Percentiles rank a stretch among this genome's conserved stretches.
phyloP scores from a whole-genome alignment of 371 early-diverging fungal genomes.

The Rhizopus delemar region DNA sequence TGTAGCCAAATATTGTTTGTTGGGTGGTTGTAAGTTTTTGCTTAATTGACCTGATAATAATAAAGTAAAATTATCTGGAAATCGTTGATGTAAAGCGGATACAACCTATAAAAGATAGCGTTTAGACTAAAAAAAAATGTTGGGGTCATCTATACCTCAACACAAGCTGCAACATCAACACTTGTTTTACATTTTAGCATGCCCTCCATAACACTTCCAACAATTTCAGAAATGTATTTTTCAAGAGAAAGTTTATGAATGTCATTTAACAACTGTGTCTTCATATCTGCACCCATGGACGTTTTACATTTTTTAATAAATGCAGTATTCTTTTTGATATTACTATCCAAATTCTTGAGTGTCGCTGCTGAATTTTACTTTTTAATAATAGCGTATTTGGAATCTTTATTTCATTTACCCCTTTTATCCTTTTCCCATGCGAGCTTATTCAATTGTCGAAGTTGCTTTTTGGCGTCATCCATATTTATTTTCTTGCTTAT shows the following conservation, averaged over 20 bases:
- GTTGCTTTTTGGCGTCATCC: conserved; percentile 30
- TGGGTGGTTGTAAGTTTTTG: conserved; percentile 55
- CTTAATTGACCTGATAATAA: conserved; percentile 64
- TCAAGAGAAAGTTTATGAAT: conserved; percentile 86
- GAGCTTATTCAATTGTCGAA: conserved; percentile 31
- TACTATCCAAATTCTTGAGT: conserved; percentile 83
- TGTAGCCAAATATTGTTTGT: conserved; percentile 55
- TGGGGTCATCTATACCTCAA: conserved; percentile 59
- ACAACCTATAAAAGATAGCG: conserved; percentile 53
- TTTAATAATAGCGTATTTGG: not conserved
- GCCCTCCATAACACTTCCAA: conserved; percentile 80
- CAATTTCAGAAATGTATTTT: conserved; percentile 94
- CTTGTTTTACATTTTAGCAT: conserved; percentile 67
- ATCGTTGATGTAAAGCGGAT: conserved; percentile 89
- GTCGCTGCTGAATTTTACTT: conserved; percentile 5
- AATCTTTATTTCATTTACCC: conserved; percentile 17
- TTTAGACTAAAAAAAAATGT: not conserved
- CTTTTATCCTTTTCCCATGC: conserved; percentile 44
- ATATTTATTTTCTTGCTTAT: not conserved
- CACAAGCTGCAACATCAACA: conserved; percentile 78
- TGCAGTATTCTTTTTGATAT: conserved; percentile 94
- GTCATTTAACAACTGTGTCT: conserved; percentile 76
- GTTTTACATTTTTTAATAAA: conserved; percentile 93
- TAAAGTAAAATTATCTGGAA: conserved; percentile 77
- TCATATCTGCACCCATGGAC: conserved; percentile 74